Evolutionary conservation across 257 asterid species (phyloP), one percentile per base, ranked within the genome.

Genomic region (Buddleja alternifolia): DNA sequence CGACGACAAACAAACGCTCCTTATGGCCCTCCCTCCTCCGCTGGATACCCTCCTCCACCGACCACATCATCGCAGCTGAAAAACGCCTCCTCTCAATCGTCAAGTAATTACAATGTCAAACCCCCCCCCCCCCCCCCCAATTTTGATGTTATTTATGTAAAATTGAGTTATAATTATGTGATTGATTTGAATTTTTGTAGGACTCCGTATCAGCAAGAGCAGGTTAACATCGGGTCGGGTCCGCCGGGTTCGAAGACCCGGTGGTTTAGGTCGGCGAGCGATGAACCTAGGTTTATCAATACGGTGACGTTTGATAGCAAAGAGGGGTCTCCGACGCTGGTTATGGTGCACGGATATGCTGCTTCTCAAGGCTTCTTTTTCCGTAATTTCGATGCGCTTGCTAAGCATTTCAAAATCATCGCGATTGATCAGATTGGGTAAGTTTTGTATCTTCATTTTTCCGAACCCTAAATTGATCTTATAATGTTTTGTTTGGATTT

Each of bases 341-440:
- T 93, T 60, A 93, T 93, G 97, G 93, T 93, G 53, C 99, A 93
- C 40, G 99, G 99, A 47, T 93, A 90, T 64, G 99, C 78, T 65
- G 99, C 99, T 72, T 93, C 99, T 14, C 99, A 93, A 54, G 99
- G 99, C 24, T 93, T 93, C 92, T 93, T 90, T 74, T 93, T 90
- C 82, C 95, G 96, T 44, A 93, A 93, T 63, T 93, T 90, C 44
- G 96, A 83, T 73, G 92, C 90, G 66, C 97, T 93, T 51, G 89
- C 99, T 0, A 75, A 70, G 25, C 93, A 78, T 78, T 90, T 93
- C 77, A 87, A 66, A 79, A 92, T 93, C 71, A 80, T 90, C 66
- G 99, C 99, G 20, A 82, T 93, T 47, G 99, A 93, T 88, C 99
- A 90, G 73, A 93, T 93, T 75, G 99, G 99, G 99, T 90, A 57